A percentile compares a stretch with the other conserved stretches of the same genome.
phyloP scores from a whole-genome alignment of 257 asterid species.

The Solanum chaucha region DNA sequence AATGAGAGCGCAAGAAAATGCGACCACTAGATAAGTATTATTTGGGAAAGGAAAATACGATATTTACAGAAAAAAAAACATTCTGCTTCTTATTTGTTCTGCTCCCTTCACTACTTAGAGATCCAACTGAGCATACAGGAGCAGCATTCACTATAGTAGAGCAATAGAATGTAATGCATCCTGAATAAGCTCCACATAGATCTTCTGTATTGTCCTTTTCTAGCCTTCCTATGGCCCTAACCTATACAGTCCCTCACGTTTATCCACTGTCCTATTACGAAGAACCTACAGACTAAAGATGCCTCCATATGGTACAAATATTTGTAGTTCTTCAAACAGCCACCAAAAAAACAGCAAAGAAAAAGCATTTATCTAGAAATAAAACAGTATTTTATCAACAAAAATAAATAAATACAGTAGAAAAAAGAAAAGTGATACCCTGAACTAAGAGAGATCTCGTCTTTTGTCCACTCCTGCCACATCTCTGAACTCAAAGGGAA shows the following conservation, averaged over 20 bases:
- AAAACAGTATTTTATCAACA: not conserved
- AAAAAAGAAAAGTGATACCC: slow-evolving; percentile 31
- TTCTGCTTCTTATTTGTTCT: not conserved
- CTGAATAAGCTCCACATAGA: not conserved
- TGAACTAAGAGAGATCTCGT: slow-evolving; percentile 52
- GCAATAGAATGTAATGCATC: not conserved
- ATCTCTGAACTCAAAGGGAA: slow-evolving; percentile 72
- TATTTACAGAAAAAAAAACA: not conserved
- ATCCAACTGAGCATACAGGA: not conserved
- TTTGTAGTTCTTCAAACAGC: not conserved
- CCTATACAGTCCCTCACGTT: not conserved
- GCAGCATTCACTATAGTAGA: not conserved
- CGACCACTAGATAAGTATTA: not conserved
- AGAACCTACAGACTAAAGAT: not conserved
- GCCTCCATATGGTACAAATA: not conserved
- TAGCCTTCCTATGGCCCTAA: not conserved
- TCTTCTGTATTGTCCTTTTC: not conserved
- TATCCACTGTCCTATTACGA: not conserved
- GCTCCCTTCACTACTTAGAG: not conserved
- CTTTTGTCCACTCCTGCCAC: slow-evolving; percentile 98
- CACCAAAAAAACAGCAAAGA: not conserved
- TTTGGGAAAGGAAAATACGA: not conserved
- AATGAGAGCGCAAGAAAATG: not conserved
- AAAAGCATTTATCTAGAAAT: not conserved
- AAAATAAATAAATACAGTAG: not conserved